Percentiles rank a stretch among this genome's conserved stretches.
These are phyloP conservation scores for Trapa incisa DNA, from an alignment of 345 rosid genomes.

Conservation along the genomic window DNA sequence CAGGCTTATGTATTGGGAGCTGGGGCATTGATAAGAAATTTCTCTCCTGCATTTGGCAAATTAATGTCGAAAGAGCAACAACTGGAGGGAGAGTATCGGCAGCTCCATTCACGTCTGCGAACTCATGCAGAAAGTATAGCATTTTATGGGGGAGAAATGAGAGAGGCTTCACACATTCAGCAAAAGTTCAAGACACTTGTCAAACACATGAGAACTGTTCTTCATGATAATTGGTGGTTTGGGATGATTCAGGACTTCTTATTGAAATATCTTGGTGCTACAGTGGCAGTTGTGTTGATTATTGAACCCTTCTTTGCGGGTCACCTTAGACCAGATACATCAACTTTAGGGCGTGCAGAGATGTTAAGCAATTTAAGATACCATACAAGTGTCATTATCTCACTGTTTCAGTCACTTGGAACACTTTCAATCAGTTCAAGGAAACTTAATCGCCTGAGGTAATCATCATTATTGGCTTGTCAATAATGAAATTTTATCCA, in stretches of 20 bases:
- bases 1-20: conserved; percentile 91
- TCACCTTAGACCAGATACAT: conserved; percentile 70
- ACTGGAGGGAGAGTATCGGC: conserved; percentile 93
- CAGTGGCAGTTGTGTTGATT: conserved; percentile 82
- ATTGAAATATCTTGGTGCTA: conserved; percentile 92
- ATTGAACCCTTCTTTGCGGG: conserved; percentile 98
- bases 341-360: conserved; percentile 88
- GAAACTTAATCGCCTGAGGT: conserved; percentile 91
- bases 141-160: conserved; percentile 90
- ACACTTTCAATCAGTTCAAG: conserved; percentile 91
- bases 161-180: conserved; percentile 86
- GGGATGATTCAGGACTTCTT: conserved; percentile 98
- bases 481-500: background rate
- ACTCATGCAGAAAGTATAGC: conserved; percentile 99
- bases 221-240: conserved; percentile 99
- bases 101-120: conserved; percentile 93
- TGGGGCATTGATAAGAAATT: conserved; percentile 70
- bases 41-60: conserved; percentile 92
- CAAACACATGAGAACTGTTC: conserved; percentile 63
- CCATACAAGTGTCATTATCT: conserved; percentile 87
- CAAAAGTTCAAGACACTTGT: conserved; percentile 67
- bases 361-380: conserved; percentile 99
- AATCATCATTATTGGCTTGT: conserved; percentile 6
- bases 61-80: conserved; percentile 91
- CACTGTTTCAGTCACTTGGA: conserved; percentile 85